Evolutionary conservation across 2,329 filamentous ascomycete genomes (phyloP), one percentile per base, ranked within the genome.

Genomic region (Tolypocladium inflatum): DNA sequence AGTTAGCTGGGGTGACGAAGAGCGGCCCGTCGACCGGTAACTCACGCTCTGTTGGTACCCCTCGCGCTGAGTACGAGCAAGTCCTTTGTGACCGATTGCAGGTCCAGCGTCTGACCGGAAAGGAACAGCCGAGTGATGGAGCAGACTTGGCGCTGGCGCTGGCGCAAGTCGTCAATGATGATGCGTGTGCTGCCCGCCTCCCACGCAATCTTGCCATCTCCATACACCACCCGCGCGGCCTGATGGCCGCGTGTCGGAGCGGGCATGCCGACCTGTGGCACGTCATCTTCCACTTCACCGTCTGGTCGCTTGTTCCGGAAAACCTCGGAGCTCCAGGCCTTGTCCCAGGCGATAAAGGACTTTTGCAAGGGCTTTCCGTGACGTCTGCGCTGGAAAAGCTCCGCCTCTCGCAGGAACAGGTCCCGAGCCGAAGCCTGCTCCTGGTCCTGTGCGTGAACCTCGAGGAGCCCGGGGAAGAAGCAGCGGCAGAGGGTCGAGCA

Each of bases 381-480:
- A 56, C 60, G 56, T 56, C 56, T 60, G 30, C 62, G 62, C 11
- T 62, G 54, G 3, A 64, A 63, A 17, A 45, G 55, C 38, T 55
- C 57, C 1, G 61, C 33, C n/a, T 58, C 55, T 6, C 54, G 23
- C 2, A 61, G 39, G 23, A 66, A 67, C 6, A 68, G 54, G 5
- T 45, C 54, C 10, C 37, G 38, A 2, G 45, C 15, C 10, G 50
- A 19, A 38, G 33, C 42, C 30, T 55, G 50, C 41, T 58, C n/a
- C n/a, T 55, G 33, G n/a, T 38, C 15, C 15, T 48, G 21, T 2
- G 37, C 52, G 42, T 62, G 56, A 0, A 58, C 54, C 30, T 68
- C 63, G 10, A 64, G 37, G 7, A 71, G 58, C 0, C 68, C 70
- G 0, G 68, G 66, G 35, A 69, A 71, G 53, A 70, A 65, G 26